A percentile compares a stretch with the other conserved stretches of the same genome.
Evolutionary conservation across 768 basidiomycete genomes (phyloP).

Genomic region (Suillus spraguei): DNA sequence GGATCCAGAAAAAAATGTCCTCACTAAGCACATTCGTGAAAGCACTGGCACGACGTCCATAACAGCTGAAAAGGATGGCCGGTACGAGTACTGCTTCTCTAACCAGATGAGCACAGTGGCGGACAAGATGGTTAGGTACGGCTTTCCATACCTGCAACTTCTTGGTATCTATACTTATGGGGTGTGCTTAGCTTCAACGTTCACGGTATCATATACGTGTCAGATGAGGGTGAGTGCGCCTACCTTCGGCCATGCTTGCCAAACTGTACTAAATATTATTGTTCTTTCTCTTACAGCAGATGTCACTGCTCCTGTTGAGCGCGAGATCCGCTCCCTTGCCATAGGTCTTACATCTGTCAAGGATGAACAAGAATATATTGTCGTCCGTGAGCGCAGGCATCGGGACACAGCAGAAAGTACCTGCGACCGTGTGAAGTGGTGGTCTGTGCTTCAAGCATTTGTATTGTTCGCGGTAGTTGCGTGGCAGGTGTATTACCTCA

Average conservation of each 20-base stretch:
- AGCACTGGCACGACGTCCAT: slow-evolving; percentile 88
- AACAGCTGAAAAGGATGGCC: slow-evolving; percentile 85
- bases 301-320: slow-evolving; percentile 92
- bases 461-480: slow-evolving; percentile 89
- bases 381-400: slow-evolving; percentile 89
- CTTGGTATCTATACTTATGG: slow-evolving; percentile 8
- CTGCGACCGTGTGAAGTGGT: slow-evolving; percentile 97
- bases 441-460: slow-evolving; percentile 90
- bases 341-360: slow-evolving; percentile 86
- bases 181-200: slow-evolving; percentile 82
- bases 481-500: slow-evolving; percentile 98
- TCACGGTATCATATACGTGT: slow-evolving; percentile 93
- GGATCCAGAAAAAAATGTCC: slow-evolving; percentile 67
- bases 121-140: slow-evolving; percentile 90
- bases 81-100: slow-evolving; percentile 96
- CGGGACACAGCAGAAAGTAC: slow-evolving; percentile 93
- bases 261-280: neutral
- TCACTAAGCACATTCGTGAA: slow-evolving; percentile 83
- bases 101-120: slow-evolving; percentile 98
- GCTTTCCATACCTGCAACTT: neutral
- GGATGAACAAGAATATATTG: slow-evolving; percentile 99
- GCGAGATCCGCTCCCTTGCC: slow-evolving; percentile 87
- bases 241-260: neutral
- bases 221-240: slow-evolving; percentile 76
- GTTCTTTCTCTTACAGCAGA: slow-evolving; percentile 42